phyloP scores from a whole-genome alignment of 2,329 filamentous ascomycete genomes.

The Trichoderma afroharzianum region DNA sequence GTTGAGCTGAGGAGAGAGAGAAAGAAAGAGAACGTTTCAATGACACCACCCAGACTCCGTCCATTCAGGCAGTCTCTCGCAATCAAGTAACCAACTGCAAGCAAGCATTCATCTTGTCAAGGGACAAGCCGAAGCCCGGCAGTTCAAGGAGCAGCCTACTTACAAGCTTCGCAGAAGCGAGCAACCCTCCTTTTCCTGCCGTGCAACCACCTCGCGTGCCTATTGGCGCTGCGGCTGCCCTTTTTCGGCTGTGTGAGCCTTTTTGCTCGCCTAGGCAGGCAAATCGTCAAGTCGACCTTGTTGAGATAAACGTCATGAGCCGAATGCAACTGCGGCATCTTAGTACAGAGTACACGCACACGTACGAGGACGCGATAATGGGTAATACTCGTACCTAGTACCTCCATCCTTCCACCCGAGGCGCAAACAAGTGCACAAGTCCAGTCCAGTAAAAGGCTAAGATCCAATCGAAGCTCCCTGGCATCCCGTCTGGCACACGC shows the following conservation, averaged over 20 bases:
- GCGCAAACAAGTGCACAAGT: not conserved
- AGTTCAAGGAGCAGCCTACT: not conserved
- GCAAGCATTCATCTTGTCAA: not conserved
- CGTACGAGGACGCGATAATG: not conserved
- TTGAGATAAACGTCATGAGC: not conserved
- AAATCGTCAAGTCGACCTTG: constrained; percentile 1
- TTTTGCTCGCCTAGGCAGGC: not conserved
- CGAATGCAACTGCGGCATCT: not conserved
- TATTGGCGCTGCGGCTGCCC: not conserved
- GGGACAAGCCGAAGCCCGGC: constrained; percentile 8
- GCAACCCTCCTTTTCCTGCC: not conserved
- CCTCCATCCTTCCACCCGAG: not conserved
- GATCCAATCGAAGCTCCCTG: not conserved
- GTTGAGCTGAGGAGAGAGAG: not conserved
- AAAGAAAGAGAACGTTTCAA: not conserved
- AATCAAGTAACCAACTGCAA: not conserved
- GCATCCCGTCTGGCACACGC: not conserved
- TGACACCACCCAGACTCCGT: not conserved
- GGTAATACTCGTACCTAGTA: too few relatives aligned
- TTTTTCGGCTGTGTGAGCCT: constrained; percentile 1
- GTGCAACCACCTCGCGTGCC: constrained; percentile 1
- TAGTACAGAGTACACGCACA: not conserved
- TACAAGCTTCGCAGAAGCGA: not conserved
- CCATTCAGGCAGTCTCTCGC: not conserved
- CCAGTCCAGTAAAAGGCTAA: not conserved